Conservation (phyloP, 208 protist species). For the Novymonas esmeraldas region DNA sequence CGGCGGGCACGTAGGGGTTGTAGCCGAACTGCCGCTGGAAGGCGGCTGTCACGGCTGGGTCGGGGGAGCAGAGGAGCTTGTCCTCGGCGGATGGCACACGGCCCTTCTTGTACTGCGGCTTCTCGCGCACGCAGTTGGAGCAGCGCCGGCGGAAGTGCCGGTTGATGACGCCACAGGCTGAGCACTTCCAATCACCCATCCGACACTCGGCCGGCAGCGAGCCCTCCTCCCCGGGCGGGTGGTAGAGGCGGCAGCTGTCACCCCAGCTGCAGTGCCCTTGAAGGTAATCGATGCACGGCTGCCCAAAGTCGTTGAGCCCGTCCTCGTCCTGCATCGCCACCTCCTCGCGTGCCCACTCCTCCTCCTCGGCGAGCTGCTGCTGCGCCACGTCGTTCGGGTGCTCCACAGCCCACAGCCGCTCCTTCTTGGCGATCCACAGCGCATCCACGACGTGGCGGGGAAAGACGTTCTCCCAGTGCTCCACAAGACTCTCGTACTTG, state of each 20-base stretch:
- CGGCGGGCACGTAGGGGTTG: slow-evolving; percentile 64
- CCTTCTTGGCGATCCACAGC: slow-evolving; percentile 87
- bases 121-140: slow-evolving; percentile 89
- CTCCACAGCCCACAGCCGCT: slow-evolving; percentile 81
- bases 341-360: slow-evolving; percentile 80
- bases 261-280: slow-evolving; percentile 89
- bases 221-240: slow-evolving; percentile 89
- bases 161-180: slow-evolving; percentile 89
- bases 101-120: slow-evolving; percentile 89
- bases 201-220: slow-evolving; percentile 86
- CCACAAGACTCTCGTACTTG: slow-evolving; percentile 90
- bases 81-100: slow-evolving; percentile 65
- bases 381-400: slow-evolving; percentile 69
- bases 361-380: slow-evolving; percentile 80
- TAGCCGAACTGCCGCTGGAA: slow-evolving; percentile 90
- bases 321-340: slow-evolving; percentile 76
- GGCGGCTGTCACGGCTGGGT: slow-evolving; percentile 49
- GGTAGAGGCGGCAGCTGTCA: slow-evolving; percentile 71
- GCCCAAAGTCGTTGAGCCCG: slow-evolving; percentile 89
- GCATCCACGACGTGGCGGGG: slow-evolving; percentile 84
- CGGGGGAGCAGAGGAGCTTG: slow-evolving; percentile 67
- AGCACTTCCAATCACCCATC: slow-evolving; percentile 92
- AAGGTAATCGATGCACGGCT: slow-evolving; percentile 93
- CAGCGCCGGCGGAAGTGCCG: slow-evolving; percentile 91
- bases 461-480: slow-evolving; percentile 92